These are phyloP conservation scores for Fusarium equiseti DNA, from an alignment of 2,329 filamentous ascomycete species.

Conservation along the genomic window DNA sequence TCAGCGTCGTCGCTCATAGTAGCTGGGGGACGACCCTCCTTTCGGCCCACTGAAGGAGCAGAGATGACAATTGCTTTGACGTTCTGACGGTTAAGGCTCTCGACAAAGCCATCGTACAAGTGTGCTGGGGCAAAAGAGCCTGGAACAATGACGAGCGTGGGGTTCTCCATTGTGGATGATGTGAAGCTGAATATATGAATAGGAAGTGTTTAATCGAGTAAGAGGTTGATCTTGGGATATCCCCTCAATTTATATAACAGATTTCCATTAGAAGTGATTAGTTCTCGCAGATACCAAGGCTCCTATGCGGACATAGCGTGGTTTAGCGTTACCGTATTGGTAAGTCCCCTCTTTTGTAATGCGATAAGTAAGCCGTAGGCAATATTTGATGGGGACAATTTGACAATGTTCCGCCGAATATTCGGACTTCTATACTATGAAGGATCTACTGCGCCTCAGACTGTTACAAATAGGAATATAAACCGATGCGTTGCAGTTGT, in stretches of 20 bases:
- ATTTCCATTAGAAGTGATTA: background rate
- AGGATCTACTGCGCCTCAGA: background rate
- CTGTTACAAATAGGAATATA: background rate
- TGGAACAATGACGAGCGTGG: slow-evolving; percentile 13
- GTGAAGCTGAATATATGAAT: background rate
- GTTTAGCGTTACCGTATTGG: background rate
- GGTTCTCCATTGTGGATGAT: background rate
- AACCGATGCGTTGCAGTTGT: background rate
- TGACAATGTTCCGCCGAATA: background rate
- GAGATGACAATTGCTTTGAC: slow-evolving; percentile 4
- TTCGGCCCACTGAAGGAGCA: slow-evolving; percentile 21
- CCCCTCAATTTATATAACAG: background rate
- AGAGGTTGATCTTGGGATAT: accelerated
- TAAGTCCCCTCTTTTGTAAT: background rate
- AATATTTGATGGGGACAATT: background rate
- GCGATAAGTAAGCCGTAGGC: background rate
- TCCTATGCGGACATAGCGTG: background rate
- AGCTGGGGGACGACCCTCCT: background rate
- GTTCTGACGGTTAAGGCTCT: slow-evolving; percentile 4
- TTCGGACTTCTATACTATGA: background rate
- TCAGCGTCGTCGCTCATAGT: slow-evolving; percentile 28
- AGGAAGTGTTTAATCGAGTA: accelerated
- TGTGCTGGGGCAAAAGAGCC: slow-evolving; percentile 21
- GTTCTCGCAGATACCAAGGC: background rate
- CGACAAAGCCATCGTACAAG: slow-evolving; percentile 13